Conservation (phyloP, 352 stramenopile species). For the Pythium coloratum region DNA sequence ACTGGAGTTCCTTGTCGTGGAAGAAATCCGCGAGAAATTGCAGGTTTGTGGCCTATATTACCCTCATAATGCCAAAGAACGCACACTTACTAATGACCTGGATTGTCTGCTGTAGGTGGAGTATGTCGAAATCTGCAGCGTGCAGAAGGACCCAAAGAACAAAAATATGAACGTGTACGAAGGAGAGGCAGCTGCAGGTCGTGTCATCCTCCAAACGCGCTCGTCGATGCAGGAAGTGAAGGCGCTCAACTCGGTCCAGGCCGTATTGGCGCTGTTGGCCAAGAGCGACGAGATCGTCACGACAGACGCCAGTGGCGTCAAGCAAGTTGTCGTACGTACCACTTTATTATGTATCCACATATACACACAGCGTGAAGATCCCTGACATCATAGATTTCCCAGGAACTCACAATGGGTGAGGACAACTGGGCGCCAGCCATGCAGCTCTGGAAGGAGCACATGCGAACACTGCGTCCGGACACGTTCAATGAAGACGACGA, state of each 20-base stretch:
- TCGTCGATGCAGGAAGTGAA: slow-evolving; percentile 53
- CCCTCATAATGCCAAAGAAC: background rate
- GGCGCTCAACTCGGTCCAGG: slow-evolving; percentile 54
- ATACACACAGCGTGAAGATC: background rate
- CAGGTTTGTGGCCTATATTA: slow-evolving; percentile 30
- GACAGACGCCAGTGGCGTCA: slow-evolving; percentile 39
- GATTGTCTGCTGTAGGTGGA: slow-evolving; percentile 39
- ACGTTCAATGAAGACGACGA: slow-evolving; percentile 13
- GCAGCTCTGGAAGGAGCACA: slow-evolving; percentile 58
- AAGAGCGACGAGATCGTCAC: slow-evolving; percentile 62
- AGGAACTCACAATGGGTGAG: slow-evolving; percentile 22
- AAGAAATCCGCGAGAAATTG: slow-evolving; percentile 71
- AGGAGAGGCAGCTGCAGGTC: slow-evolving; percentile 67
- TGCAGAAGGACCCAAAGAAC: slow-evolving; percentile 50
- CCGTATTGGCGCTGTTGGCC: slow-evolving; percentile 55
- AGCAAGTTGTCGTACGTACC: slow-evolving; percentile 59
- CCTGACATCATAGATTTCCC: background rate
- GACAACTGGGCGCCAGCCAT: slow-evolving; percentile 59
- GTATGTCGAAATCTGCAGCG: slow-evolving; percentile 60
- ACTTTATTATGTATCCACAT: background rate
- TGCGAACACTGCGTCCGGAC: slow-evolving; percentile 17
- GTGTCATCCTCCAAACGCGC: slow-evolving; percentile 58
- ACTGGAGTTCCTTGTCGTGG: slow-evolving; percentile 63
- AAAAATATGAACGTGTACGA: slow-evolving; percentile 71
- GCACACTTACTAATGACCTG: background rate